Evolutionary conservation across 371 early-diverging fungal genomes (phyloP).

Genomic region (Thermomucor indicae-seudaticae): DNA sequence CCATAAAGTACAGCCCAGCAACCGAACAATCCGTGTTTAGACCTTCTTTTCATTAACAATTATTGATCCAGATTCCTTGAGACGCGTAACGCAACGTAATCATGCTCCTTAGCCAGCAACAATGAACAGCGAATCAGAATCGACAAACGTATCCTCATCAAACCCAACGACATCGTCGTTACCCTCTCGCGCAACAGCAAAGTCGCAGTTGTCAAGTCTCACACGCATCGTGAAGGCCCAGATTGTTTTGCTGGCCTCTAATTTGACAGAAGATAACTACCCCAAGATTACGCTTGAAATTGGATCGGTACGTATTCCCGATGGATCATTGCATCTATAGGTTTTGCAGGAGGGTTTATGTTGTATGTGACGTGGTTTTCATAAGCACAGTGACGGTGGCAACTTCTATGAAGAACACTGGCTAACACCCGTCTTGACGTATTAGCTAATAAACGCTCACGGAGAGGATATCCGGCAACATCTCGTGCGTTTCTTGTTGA

Average conservation of each 20-base stretch:
- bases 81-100: too few species aligned
- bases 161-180: conserved; percentile 20
- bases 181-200: conserved; percentile 15
- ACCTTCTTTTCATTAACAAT: too few species aligned
- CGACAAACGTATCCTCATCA: conserved; percentile 18
- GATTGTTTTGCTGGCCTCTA: conserved; percentile 50
- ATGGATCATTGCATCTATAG: not conserved
- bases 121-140: conserved; percentile 43
- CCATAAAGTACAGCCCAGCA: too few species aligned
- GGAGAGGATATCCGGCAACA: conserved; percentile 55
- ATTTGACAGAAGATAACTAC: conserved; percentile 52
- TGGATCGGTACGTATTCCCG: conserved; percentile 35
- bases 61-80: too few species aligned
- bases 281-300: conserved; percentile 47
- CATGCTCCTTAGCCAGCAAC: conserved; percentile 12
- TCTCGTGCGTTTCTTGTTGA: conserved; percentile 48
- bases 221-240: conserved; percentile 63
- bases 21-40: too few species aligned
- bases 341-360: not conserved
- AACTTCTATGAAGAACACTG: not conserved
- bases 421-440: conserved; percentile 4
- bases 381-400: not conserved
- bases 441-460: conserved; percentile 53
- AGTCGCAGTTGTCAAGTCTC: conserved; percentile 41
- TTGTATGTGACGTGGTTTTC: not conserved